Conservation (phyloP, 2,329 filamentous ascomycete genomes). For the Volutella citrinella region DNA sequence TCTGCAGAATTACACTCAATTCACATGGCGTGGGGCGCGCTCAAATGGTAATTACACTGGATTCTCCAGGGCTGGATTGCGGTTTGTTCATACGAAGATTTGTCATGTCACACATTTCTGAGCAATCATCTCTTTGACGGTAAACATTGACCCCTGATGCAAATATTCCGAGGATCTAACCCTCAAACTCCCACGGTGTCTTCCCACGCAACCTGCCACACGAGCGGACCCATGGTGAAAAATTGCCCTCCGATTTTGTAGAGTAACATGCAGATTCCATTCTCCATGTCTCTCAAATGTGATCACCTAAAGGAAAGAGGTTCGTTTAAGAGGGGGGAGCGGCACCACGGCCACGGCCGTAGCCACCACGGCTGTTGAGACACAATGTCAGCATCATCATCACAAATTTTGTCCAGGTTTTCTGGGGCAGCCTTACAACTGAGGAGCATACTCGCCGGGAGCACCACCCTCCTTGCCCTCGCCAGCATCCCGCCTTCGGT, state of each 20-base stretch:
- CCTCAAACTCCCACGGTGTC: conserved; percentile 46
- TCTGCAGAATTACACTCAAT: too few relatives aligned
- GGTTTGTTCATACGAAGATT: too few relatives aligned
- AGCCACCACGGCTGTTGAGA: conserved; percentile 70
- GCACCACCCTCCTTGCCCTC: conserved; percentile 89
- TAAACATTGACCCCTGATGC: conserved; percentile 43
- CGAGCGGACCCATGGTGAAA: conserved; percentile 38
- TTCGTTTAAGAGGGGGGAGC: conserved; percentile 63
- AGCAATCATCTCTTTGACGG: conserved; percentile 33
- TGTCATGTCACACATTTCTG: conserved; percentile 26
- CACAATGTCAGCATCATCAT: conserved; percentile 34
- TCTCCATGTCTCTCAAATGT: conserved; percentile 43
- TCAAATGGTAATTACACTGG: too few relatives aligned
- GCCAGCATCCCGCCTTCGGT: conserved; percentile 85
- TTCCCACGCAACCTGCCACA: conserved; percentile 39
- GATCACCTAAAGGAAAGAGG: conserved; percentile 40
- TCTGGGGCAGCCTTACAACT: conserved; percentile 62
- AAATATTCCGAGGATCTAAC: conserved; percentile 48
- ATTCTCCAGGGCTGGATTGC: too few relatives aligned
- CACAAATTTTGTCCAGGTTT: neutral
- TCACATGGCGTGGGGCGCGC: too few relatives aligned
- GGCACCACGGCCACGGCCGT: conserved; percentile 82
- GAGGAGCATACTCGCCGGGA: conserved; percentile 86
- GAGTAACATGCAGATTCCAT: conserved; percentile 47
- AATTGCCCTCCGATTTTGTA: conserved; percentile 42